Base-by-base conservation (phyloP, 768 basidiomycete genomes). In the Boletus coccyginus region DNA sequence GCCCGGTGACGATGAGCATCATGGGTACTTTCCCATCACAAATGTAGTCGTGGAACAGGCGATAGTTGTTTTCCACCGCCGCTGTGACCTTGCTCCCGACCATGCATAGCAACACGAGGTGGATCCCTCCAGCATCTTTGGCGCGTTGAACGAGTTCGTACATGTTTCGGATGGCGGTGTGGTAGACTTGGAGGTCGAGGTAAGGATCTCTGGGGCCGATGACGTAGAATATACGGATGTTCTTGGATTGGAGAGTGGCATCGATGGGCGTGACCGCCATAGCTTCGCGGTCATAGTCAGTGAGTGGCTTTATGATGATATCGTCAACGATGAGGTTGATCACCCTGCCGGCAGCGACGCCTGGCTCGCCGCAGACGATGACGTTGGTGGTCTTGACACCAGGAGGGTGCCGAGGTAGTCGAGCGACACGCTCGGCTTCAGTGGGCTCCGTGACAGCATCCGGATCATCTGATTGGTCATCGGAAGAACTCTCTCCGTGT, bases 291-390 rank as follows among this genome's bases (percentile, higher is more conserved):
- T 55, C 53, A 7, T 69, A 68, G 17, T 68, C 62, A 0, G 52
- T 53, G 38, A 68, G 63, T 6, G 66, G 69, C 31, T 57, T 57
- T 16, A 66, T 62, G 42, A 69, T 51, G 33, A 42, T 38, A 2
- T 52, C 3, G 9, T 52, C 65, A 0, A 59, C 27, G 32, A 70
- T 67, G 7, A 72, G 55, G 50, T 70, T 70, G 54, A 70, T 47
- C n/a, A 69, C 66, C 13, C 63, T 52, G 11, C 65, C 63, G 11
- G 63, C 62, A 16, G 61, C 69, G n/a, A 60, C 53, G n/a, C 78
- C 77, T 3, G 72, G 68, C 49, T 77, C 73, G 8, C 78, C 77
- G 45, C 78, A 78, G 17, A 80, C 39, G n/a, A 79, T 61, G 43
- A 79, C 60, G 51, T 78, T 79, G 46, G 52, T 68, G 1, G 70